Conservation (phyloP, 805 yeast genomes). For the Kockiozyma suomiensis region DNA sequence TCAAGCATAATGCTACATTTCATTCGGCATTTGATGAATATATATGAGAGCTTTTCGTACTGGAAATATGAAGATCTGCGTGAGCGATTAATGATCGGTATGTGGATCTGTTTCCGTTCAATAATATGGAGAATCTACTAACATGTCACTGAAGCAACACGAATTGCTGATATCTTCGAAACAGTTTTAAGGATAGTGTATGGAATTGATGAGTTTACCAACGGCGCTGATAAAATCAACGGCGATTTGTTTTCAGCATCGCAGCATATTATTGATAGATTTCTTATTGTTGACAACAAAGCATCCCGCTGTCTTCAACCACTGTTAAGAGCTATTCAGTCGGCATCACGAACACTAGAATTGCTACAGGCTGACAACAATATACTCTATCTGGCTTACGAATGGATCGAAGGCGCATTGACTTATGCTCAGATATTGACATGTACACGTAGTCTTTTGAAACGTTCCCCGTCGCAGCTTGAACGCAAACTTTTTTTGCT, state of each 20-base stretch:
- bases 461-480: constrained; percentile 60
- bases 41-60: constrained; percentile 71
- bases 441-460: constrained; percentile 55
- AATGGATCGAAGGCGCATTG: constrained; percentile 56
- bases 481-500: constrained; percentile 62
- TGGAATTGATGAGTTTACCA: constrained; percentile 51
- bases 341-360: constrained; percentile 46
- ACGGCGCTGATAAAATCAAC: constrained; percentile 50
- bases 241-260: constrained; percentile 57
- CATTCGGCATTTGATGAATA: constrained; percentile 58
- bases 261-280: constrained; percentile 54
- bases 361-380: constrained; percentile 49
- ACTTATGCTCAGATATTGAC: constrained; percentile 60
- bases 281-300: constrained; percentile 52
- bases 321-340: constrained; percentile 53
- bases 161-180: constrained; percentile 50
- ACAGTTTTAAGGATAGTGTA: constrained; percentile 57
- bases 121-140: constrained; percentile 42
- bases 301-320: constrained; percentile 60
- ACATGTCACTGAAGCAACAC: neutral
- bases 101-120: constrained; percentile 35
- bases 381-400: constrained; percentile 51
- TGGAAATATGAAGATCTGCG: constrained; percentile 64
- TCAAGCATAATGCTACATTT: constrained; percentile 59
- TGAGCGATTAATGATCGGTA: constrained; percentile 66